Evolutionary conservation across 2,329 filamentous ascomycete genomes (phyloP).

Genomic region (Ciborinia camelliae): DNA sequence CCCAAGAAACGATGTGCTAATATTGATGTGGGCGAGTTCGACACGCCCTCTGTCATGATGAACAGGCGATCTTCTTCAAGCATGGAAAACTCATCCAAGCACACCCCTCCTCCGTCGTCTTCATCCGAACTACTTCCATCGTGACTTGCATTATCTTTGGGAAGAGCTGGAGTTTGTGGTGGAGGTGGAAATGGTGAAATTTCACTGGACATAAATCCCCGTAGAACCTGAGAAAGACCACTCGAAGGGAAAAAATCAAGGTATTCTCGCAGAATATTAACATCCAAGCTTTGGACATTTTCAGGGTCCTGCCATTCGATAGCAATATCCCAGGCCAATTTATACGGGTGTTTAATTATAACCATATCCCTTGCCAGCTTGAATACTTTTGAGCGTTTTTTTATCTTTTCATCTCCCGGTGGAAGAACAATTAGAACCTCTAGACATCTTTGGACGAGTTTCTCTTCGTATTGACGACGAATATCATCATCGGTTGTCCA

Average conservation of each 20-base stretch:
- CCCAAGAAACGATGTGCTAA: slow-evolving; percentile 80
- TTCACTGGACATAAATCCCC: slow-evolving; percentile 76
- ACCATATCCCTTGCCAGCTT: slow-evolving; percentile 89
- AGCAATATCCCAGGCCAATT: slow-evolving; percentile 84
- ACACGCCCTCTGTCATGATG: slow-evolving; percentile 73
- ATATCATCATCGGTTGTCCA: slow-evolving; percentile 87
- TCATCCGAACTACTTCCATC: slow-evolving; percentile 55
- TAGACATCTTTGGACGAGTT: slow-evolving; percentile 75
- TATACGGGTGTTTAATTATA: slow-evolving; percentile 87
- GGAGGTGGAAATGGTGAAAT: slow-evolving; percentile 73
- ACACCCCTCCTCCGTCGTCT: slow-evolving; percentile 54
- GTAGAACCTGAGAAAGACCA: slow-evolving; percentile 77
- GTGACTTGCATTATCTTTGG: slow-evolving; percentile 39
- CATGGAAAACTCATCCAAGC: slow-evolving; percentile 54
- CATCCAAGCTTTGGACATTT: slow-evolving; percentile 72
- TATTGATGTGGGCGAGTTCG: slow-evolving; percentile 62
- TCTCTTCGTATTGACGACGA: slow-evolving; percentile 84
- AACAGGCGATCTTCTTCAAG: slow-evolving; percentile 76
- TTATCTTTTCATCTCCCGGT: slow-evolving; percentile 59
- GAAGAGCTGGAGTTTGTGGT: slow-evolving; percentile 48
- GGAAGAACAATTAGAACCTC: slow-evolving; percentile 71
- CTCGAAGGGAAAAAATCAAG: slow-evolving; percentile 79
- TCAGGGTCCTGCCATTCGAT: slow-evolving; percentile 85
- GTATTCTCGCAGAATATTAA: slow-evolving; percentile 74
- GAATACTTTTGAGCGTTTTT: slow-evolving; percentile 69